Evolutionary conservation across 352 stramenopile genomes (phyloP).

Genomic region (Aphanomyces invadans): DNA sequence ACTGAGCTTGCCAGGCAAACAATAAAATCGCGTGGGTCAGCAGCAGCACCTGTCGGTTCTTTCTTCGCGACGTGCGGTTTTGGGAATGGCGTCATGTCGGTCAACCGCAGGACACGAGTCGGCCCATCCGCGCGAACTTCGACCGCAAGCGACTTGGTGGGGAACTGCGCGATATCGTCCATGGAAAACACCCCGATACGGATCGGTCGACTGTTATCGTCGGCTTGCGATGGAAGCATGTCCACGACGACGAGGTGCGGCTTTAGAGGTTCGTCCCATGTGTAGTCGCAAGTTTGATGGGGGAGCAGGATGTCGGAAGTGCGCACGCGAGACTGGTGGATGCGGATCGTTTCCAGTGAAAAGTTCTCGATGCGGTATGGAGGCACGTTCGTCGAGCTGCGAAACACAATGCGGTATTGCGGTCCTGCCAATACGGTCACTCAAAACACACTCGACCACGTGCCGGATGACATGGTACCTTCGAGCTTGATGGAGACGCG

Average conservation of each 20-base stretch:
- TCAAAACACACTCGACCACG: too few species aligned
- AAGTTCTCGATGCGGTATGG: conserved; percentile 86
- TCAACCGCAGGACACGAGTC: conserved; percentile 80
- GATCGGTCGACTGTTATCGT: conserved; percentile 77
- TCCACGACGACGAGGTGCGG: conserved; percentile 74
- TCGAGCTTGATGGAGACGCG: conserved; percentile 74
- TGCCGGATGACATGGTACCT: too few species aligned
- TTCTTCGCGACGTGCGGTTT: neutral
- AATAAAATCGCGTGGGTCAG: neutral
- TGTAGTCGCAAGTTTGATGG: conserved; percentile 81
- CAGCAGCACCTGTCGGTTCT: neutral
- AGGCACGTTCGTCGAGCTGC: conserved; percentile 41
- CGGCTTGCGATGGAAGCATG: conserved; percentile 80
- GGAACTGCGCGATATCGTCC: conserved; percentile 74
- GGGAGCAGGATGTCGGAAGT: conserved; percentile 79
- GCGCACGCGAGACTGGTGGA: conserved; percentile 73
- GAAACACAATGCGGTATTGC: conserved; percentile 25
- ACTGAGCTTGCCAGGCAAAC: too few species aligned
- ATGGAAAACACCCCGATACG: conserved; percentile 75
- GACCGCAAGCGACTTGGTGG: conserved; percentile 51
- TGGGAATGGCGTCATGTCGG: conserved; percentile 37
- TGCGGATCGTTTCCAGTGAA: conserved; percentile 79
- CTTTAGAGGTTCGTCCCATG: conserved; percentile 82
- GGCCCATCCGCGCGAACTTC: conserved; percentile 80
- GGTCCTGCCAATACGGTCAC: conserved; percentile 4